Conservation (phyloP, 2,329 filamentous ascomycete species). For the Alternaria triticimaculans region DNA sequence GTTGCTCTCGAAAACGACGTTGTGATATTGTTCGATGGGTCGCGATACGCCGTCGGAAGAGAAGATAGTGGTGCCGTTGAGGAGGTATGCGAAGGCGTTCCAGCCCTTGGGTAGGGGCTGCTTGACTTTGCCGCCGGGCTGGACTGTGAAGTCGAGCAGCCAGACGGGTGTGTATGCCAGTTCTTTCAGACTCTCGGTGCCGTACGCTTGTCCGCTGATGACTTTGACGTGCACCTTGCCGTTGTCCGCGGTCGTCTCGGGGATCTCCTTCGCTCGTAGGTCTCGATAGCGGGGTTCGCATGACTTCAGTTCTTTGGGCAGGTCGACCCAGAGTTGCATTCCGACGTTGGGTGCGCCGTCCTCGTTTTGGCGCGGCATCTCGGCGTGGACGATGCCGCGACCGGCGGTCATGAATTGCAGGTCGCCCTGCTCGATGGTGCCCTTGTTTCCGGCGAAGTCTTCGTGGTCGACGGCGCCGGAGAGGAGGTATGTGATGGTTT, state of each 20-base stretch:
- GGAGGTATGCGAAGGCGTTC: conserved; percentile 88
- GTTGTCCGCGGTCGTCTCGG: conserved; percentile 71
- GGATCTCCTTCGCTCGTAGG: conserved; percentile 79
- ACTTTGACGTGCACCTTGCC: conserved; percentile 83
- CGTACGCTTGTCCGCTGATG: conserved; percentile 84
- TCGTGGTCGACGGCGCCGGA: conserved; percentile 86
- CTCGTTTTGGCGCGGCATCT: conserved; percentile 84
- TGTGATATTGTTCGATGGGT: conserved; percentile 75
- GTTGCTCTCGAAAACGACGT: conserved; percentile 82
- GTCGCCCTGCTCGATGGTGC: conserved; percentile 85
- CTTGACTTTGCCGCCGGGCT: conserved; percentile 77
- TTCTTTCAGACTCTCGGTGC: conserved; percentile 85
- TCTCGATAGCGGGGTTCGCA: conserved; percentile 95
- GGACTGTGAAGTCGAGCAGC: conserved; percentile 83
- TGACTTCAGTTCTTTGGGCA: conserved; percentile 79
- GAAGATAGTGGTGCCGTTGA: conserved; percentile 75
- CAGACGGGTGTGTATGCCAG: conserved; percentile 97
- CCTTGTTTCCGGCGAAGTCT: conserved; percentile 85
- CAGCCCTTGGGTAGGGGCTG: conserved; percentile 80
- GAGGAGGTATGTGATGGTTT: conserved; percentile 91
- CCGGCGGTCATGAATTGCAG: conserved; percentile 98
- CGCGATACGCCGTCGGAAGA: conserved; percentile 41
- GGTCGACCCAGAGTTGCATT: conserved; percentile 94
- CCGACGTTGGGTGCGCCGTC: conserved; percentile 82
- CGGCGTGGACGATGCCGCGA: conserved; percentile 88